Evolutionary conservation across 306 rosid genomes (phyloP).

Genomic region (Cicer yamashitae): DNA sequence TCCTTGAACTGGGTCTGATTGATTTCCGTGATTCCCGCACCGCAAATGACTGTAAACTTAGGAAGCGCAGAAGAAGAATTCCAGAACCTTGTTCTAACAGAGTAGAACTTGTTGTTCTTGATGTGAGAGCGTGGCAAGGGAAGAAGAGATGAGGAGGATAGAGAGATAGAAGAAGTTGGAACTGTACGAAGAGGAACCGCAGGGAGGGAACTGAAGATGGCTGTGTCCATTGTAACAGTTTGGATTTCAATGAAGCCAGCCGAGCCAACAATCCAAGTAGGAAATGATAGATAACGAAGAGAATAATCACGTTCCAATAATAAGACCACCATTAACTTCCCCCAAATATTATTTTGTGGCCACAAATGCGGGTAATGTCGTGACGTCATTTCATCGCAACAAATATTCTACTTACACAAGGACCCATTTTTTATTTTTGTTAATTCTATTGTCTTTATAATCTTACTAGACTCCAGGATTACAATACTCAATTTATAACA

Average conservation of each 20-base stretch:
- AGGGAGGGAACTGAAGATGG: constrained; percentile 26
- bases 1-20: constrained; percentile 69
- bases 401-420: neutral
- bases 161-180: constrained; percentile 36
- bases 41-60: constrained; percentile 55
- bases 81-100: constrained; percentile 9
- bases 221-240: constrained; percentile 38
- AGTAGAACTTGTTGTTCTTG: constrained; percentile 36
- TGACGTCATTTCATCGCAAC: neutral
- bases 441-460: too few species aligned
- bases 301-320: neutral
- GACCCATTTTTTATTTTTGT: neutral
- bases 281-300: constrained; percentile 10
- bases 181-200: constrained; percentile 47
- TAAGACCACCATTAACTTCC: neutral
- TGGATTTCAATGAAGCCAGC: neutral
- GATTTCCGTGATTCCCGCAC: constrained; percentile 60
- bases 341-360: neutral
- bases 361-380: neutral
- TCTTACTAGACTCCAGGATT: too few species aligned
- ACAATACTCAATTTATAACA: too few species aligned
- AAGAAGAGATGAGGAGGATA: constrained; percentile 38
- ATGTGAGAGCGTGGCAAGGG: constrained; percentile 31
- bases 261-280: neutral
- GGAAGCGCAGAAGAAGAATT: constrained; percentile 42